phyloP scores from a whole-genome alignment of 495 filamentous ascomycete species.

The Aspergillus cristatus region DNA sequence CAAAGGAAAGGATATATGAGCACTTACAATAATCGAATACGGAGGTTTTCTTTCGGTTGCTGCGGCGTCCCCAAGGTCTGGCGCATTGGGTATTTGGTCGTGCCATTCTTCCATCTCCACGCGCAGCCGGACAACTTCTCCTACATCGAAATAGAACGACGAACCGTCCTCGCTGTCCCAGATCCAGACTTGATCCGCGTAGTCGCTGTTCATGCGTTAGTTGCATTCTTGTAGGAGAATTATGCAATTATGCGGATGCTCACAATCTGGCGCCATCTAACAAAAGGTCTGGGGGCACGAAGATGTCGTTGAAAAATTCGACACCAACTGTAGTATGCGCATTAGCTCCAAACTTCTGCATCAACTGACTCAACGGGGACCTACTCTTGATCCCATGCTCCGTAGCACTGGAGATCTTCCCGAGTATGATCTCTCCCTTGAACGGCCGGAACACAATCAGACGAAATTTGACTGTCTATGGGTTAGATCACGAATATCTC shows the following conservation, averaged over 20 bases:
- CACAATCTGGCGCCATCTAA: constrained; percentile 68
- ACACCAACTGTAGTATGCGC: constrained; percentile 69
- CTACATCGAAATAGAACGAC: constrained; percentile 74
- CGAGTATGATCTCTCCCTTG: constrained; percentile 79
- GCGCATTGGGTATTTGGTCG: constrained; percentile 69
- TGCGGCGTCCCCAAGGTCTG: constrained; percentile 42
- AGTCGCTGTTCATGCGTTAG: constrained; percentile 44
- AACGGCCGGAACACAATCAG: constrained; percentile 92
- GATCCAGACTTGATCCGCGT: constrained; percentile 66
- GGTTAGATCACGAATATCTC: constrained; percentile 1
- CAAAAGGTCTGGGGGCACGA: constrained; percentile 61
- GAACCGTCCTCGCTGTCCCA: constrained; percentile 65
- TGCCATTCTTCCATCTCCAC: constrained; percentile 80
- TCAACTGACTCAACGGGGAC: no score
- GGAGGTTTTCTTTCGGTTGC: constrained; percentile 47
- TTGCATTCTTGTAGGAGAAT: no score
- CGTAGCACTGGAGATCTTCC: constrained; percentile 64
- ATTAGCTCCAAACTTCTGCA: no score
- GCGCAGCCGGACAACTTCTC: constrained; percentile 77
- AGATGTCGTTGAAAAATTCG: constrained; percentile 87
- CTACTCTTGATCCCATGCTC: constrained; percentile 66
- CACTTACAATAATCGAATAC: constrained; percentile 57
- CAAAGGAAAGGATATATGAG: background rate
- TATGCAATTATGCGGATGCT: no score
- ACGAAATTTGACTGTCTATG: constrained; percentile 68